These are phyloP conservation scores for Pleurotus cornucopiae DNA, from an alignment of 768 basidiomycete species.

Conservation along the genomic window DNA sequence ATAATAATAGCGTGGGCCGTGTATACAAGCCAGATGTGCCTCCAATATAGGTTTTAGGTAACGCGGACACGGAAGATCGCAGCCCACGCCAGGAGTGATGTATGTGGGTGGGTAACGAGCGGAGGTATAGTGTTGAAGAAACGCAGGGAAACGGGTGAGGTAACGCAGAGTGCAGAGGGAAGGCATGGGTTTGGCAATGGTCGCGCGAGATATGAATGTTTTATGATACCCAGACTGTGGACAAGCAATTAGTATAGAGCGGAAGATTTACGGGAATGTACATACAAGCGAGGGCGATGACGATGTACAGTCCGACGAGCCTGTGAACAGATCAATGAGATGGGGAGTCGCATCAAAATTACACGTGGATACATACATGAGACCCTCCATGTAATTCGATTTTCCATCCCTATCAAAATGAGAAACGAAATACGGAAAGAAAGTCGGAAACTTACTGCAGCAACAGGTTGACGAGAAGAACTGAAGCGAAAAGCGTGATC, in stretches of 20 bases:
- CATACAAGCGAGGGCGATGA: slow-evolving; percentile 75
- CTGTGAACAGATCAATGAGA: slow-evolving; percentile 35
- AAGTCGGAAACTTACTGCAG: slow-evolving; percentile 47
- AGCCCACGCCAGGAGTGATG: too few species aligned
- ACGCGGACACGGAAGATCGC: too few species aligned
- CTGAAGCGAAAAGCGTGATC: slow-evolving; percentile 80
- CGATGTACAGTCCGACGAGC: slow-evolving; percentile 66
- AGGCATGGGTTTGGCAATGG: too few species aligned
- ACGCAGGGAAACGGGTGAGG: too few species aligned
- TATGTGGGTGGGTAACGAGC: too few species aligned
- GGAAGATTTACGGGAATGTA: neutral
- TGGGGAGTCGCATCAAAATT: slow-evolving; percentile 22
- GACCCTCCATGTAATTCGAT: slow-evolving; percentile 90
- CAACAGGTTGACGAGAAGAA: slow-evolving; percentile 82
- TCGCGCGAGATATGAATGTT: neutral
- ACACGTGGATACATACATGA: slow-evolving; percentile 48
- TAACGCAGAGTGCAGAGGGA: too few species aligned
- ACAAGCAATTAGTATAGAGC: slow-evolving; percentile 9
- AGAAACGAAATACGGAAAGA: neutral
- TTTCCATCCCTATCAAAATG: slow-evolving; percentile 61
- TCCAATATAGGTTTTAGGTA: too few species aligned
- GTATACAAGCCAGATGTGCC: too few species aligned
- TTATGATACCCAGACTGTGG: slow-evolving; percentile 40
- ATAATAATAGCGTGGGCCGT: too few species aligned
- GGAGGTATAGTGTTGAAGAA: too few species aligned